These are phyloP conservation scores for Apostasia shenzhenica DNA, from an alignment of 106 monocot species.

Conservation along the genomic window DNA sequence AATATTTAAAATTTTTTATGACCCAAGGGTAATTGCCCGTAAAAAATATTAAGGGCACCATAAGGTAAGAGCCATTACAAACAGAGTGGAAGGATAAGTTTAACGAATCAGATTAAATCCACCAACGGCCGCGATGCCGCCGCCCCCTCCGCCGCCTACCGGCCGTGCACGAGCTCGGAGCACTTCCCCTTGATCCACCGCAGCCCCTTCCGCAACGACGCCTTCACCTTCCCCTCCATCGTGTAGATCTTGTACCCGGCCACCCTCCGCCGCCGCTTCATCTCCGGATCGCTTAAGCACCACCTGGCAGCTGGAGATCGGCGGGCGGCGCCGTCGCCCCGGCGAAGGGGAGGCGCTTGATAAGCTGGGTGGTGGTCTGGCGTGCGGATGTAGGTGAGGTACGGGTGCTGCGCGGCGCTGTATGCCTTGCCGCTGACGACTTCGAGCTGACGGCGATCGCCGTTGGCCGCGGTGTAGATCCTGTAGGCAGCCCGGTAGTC, in stretches of 20 bases:
- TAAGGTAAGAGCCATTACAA: no score
- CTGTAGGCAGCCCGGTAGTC: background rate
- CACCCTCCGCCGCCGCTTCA: constrained; percentile 47
- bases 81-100: no score
- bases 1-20: no score
- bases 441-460: constrained; percentile 7
- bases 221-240: constrained; percentile 58
- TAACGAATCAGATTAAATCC: background rate
- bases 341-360: no score
- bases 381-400: background rate
- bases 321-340: background rate
- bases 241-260: constrained; percentile 55
- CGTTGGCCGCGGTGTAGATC: background rate
- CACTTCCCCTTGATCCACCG: constrained; percentile 54
- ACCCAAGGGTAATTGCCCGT: no score
- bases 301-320: background rate
- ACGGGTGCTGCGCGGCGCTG: background rate
- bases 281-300: constrained; percentile 56
- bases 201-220: constrained; percentile 32
- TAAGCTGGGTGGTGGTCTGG: background rate
- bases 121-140: background rate
- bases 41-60: no score
- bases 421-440: constrained; percentile 9
- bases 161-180: constrained; percentile 20
- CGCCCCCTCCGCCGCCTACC: background rate